These are phyloP conservation scores for Gamsiella multidivaricata DNA, from an alignment of 192 early-diverging fungal genomes.

Conservation along the genomic window DNA sequence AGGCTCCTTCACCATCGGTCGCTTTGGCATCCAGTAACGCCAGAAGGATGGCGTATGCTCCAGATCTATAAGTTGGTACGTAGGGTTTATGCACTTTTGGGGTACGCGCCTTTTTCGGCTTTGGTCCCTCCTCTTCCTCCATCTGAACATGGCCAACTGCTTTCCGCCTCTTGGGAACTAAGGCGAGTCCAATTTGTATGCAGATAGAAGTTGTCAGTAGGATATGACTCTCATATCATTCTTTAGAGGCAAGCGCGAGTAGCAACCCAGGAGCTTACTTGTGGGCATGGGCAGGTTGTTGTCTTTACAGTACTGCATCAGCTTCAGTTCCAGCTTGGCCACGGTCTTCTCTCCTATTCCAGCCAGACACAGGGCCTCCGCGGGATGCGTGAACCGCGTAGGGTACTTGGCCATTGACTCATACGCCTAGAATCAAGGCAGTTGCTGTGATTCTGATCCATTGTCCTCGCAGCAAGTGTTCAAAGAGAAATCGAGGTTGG, in stretches of 20 bases:
- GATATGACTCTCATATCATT: no score
- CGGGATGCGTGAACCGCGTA: slow-evolving; percentile 65
- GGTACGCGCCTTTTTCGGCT: slow-evolving; percentile 12
- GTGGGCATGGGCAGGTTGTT: slow-evolving; percentile 57
- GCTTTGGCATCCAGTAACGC: slow-evolving; percentile 60
- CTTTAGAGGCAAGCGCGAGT: no score
- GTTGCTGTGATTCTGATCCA: no score
- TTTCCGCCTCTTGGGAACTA: slow-evolving; percentile 6
- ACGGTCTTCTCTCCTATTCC: slow-evolving; percentile 74
- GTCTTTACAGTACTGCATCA: slow-evolving; percentile 67
- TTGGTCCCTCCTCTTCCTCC: slow-evolving; percentile 14
- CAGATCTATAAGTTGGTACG: slow-evolving; percentile 81
- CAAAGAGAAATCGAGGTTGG: no score
- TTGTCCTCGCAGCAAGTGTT: no score
- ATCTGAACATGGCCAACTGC: not conserved
- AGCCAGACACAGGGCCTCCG: slow-evolving; percentile 65
- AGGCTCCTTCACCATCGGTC: slow-evolving; percentile 32
- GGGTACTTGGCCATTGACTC: slow-evolving; percentile 73
- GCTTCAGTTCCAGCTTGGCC: slow-evolving; percentile 60
- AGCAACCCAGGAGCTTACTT: no score
- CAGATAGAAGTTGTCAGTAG: no score
- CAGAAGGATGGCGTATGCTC: slow-evolving; percentile 84
- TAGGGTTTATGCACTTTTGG: slow-evolving; percentile 60
- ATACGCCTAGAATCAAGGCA: slow-evolving; percentile 65
- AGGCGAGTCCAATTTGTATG: no score